Conservation (phyloP, 139 green algal genomes). For the Pedinophyceae sp. region DNA sequence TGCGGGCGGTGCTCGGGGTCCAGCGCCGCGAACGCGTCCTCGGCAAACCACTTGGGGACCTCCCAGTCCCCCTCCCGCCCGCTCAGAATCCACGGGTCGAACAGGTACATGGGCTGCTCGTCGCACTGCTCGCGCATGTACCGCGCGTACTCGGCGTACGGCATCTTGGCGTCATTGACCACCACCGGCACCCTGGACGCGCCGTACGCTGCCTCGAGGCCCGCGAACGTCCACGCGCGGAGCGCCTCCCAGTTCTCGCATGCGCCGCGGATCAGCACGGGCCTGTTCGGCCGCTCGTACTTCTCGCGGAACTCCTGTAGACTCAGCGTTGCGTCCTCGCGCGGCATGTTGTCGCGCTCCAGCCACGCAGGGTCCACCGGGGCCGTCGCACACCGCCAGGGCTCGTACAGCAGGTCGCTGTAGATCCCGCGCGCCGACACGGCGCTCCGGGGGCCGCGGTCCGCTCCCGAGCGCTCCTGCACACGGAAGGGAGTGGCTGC, state of each 20-base stretch:
- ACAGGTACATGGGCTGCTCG: conserved; percentile 73
- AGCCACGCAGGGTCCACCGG: conserved; percentile 55
- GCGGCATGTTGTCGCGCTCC: conserved; percentile 55
- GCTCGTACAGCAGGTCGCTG: conserved; percentile 75
- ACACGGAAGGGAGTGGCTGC: too few species aligned
- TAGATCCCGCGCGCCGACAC: too few species aligned
- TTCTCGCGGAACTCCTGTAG: conserved; percentile 40
- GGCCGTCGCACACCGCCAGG: conserved; percentile 57
- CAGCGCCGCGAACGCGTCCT: conserved; percentile 82
- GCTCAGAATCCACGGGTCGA: conserved; percentile 37
- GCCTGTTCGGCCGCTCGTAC: conserved; percentile 66
- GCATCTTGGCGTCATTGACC: conserved; percentile 29
- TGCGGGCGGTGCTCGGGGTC: conserved; percentile 22
- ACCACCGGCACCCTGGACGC: conserved; percentile 1
- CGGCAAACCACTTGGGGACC: conserved; percentile 44
- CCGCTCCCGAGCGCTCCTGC: too few species aligned
- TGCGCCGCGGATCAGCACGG: conserved; percentile 64
- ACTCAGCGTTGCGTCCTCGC: conserved; percentile 26
- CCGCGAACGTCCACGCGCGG: conserved; percentile 17
- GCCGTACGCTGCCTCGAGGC: conserved; percentile 10
- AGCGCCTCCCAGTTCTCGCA: conserved; percentile 32
- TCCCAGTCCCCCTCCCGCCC: too few species aligned
- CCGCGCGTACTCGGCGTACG: conserved; percentile 50
- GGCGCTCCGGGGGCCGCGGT: too few species aligned
- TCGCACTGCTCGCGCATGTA: conserved; percentile 43